Conservation (phyloP, 2,329 filamentous ascomycete genomes). For the Alternaria metachromatica region DNA sequence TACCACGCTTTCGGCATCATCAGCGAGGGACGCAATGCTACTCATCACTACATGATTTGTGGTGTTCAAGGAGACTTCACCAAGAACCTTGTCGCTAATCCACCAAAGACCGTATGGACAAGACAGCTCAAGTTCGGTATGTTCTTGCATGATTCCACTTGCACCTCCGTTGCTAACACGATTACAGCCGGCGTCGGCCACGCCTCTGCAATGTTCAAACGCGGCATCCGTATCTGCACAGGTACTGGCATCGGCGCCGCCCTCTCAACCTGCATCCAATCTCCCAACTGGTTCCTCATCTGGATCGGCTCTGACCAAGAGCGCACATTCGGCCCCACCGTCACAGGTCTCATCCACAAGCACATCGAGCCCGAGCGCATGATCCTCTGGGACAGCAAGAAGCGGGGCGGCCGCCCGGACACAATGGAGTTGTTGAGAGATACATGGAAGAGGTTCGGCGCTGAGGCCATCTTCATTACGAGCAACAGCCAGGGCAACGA, state of each 20-base stretch:
- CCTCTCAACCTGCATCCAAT: conserved; percentile 45
- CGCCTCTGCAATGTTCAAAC: conserved; percentile 46
- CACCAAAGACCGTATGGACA: conserved; percentile 44
- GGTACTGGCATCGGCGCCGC: conserved; percentile 47
- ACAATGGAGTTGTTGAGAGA: conserved; percentile 43
- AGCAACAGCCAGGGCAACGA: conserved; percentile 46
- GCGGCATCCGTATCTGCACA: conserved; percentile 46
- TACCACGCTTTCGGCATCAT: conserved; percentile 49
- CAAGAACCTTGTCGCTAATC: conserved; percentile 38
- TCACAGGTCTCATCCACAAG: conserved; percentile 40
- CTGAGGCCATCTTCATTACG: conserved; percentile 48
- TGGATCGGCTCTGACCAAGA: conserved; percentile 49
- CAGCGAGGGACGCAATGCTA: conserved; percentile 40
- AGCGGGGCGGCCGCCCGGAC: conserved; percentile 42
- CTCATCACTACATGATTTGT: conserved; percentile 46
- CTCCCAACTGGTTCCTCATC: conserved; percentile 46
- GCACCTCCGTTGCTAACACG: conserved; percentile 15
- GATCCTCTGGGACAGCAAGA: conserved; percentile 48
- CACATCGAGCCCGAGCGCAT: conserved; percentile 46
- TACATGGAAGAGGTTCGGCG: conserved; percentile 42
- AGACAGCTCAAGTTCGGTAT: conserved; percentile 46
- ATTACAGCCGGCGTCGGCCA: conserved; percentile 41
- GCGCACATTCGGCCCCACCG: conserved; percentile 43
- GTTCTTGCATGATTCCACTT: background rate
- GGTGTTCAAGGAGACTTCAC: conserved; percentile 49